Base-by-base conservation (phyloP, 208 protist genomes). In the Hexamita inflata region DNA sequence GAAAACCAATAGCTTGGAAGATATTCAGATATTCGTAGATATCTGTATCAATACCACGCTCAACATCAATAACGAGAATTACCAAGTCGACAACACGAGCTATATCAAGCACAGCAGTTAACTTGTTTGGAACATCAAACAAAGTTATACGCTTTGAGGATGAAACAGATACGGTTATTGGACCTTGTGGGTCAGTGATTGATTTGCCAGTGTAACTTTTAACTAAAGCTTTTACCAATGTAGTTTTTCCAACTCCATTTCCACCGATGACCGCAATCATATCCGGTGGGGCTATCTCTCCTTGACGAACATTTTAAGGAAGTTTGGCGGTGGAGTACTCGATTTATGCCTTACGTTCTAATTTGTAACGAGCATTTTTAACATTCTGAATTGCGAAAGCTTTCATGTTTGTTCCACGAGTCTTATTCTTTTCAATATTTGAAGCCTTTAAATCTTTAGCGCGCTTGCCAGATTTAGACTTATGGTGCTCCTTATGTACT, bases 1-100 rank as follows among this genome's bases (percentile, higher is more conserved):
- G 64, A 70, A 70, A 70, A n/a, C 64, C 64, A 45, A 38, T 70
- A 11, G 64, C 32, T 38, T 70, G 35, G 32, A 70, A 38, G 15
- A 70, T n/a, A 38, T 70, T 70, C 2, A 70, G 40, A 49, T 70
- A 70, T n/a, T 70, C 64, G 38, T 45, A 70, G n/a, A 42, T 9
- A n/a, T 40, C 38, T 32, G 38, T 38, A 15, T 70, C 64, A 38
- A 70, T n/a, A n/a, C 35, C 64, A 9, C 15, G 11, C 35, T 40
- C 38, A 24, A 34, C 64, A 49, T 70, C n/a, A n/a, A 70, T 38
- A 49, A 70, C 64, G 9, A 70, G 2, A 24, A 70, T 40, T n/a
- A 70, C 64, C 35, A 70, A 49, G 38, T 40, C 38, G 15, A n/a
- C 64, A 24, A 70, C 28, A 30, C 38, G 26, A 15, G 64, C n/a